phyloP scores from a whole-genome alignment of 805 yeast species.

The Lachancea sp. region DNA sequence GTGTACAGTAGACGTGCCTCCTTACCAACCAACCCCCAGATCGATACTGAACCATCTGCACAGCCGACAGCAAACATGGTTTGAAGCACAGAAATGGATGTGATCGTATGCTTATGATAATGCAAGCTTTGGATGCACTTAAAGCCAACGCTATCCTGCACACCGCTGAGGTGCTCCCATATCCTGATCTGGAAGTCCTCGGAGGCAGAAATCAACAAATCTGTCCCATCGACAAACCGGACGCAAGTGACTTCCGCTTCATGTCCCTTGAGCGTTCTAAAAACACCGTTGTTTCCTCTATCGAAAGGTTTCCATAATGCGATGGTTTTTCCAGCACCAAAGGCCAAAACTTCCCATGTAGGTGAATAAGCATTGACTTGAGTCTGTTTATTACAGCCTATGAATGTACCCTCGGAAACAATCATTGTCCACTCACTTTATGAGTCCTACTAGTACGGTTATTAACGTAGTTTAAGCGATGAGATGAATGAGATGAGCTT shows the following conservation, averaged over 20 bases:
- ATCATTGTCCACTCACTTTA: conserved; percentile 12
- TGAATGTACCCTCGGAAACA: conserved; percentile 50
- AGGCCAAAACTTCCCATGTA: conserved; percentile 45
- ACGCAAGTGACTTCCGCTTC: conserved; percentile 60
- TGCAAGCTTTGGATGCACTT: conserved; percentile 31
- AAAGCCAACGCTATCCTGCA: conserved; percentile 9
- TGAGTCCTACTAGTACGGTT: too few species aligned
- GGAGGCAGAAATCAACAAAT: conserved; percentile 50
- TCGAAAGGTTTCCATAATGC: conserved; percentile 65
- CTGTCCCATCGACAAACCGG: conserved; percentile 43
- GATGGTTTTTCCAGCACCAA: conserved; percentile 59
- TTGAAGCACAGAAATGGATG: conserved; percentile 42
- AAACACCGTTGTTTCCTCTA: conserved; percentile 40
- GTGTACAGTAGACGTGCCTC: conserved; percentile 22
- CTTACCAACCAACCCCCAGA: conserved; percentile 39
- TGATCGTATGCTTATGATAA: conserved; percentile 47
- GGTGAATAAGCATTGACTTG: conserved; percentile 49
- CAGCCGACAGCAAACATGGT: conserved; percentile 52
- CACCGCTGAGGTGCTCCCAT: conserved; percentile 42
- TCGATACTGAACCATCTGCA: conserved; percentile 50
- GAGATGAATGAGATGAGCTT: conserved; percentile 6
- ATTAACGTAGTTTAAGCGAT: too few species aligned
- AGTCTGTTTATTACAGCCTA: conserved; percentile 67
- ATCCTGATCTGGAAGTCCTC: conserved; percentile 59
- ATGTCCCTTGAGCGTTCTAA: conserved; percentile 55